Evolutionary conservation across 176 grass and related monocot species (phyloP).

Genomic region (Raddia distichophylla): DNA sequence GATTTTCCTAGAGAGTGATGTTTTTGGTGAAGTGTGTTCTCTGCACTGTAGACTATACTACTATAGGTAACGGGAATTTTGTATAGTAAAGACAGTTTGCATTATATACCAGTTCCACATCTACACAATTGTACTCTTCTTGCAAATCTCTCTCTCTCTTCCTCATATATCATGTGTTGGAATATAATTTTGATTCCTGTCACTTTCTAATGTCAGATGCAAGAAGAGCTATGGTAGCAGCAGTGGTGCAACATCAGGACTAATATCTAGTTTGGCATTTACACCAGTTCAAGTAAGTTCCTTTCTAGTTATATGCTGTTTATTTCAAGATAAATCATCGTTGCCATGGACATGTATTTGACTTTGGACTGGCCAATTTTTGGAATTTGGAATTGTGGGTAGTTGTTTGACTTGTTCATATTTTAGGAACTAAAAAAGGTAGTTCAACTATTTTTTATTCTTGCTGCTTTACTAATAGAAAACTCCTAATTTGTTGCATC

Average conservation of each 20-base stretch:
- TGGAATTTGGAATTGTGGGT: not conserved
- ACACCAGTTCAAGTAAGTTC: slow-evolving; percentile 76
- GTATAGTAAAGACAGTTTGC: not conserved
- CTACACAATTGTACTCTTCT: not conserved
- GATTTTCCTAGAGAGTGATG: not conserved
- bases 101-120: slow-evolving; percentile 21
- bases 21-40: not conserved
- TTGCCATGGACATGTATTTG: not conserved
- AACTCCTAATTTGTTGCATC: too few relatives aligned
- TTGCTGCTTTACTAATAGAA: too few relatives aligned
- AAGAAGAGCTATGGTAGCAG: slow-evolving; percentile 82
- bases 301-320: not conserved
- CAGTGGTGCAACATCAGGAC: slow-evolving; percentile 74
- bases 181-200: too few relatives aligned
- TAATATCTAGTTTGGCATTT: slow-evolving; percentile 90
- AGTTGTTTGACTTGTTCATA: not conserved
- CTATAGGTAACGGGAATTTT: not conserved
- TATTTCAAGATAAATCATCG: not conserved
- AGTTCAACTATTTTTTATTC: not conserved
- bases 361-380: not conserved
- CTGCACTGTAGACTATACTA: too few relatives aligned
- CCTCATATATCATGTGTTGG: too few relatives aligned
- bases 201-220: slow-evolving; percentile 59
- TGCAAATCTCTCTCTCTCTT: not conserved
- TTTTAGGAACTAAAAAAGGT: not conserved